Evolutionary conservation across 331 rosid species (phyloP).

Genomic region (Pyrus hybrid): DNA sequence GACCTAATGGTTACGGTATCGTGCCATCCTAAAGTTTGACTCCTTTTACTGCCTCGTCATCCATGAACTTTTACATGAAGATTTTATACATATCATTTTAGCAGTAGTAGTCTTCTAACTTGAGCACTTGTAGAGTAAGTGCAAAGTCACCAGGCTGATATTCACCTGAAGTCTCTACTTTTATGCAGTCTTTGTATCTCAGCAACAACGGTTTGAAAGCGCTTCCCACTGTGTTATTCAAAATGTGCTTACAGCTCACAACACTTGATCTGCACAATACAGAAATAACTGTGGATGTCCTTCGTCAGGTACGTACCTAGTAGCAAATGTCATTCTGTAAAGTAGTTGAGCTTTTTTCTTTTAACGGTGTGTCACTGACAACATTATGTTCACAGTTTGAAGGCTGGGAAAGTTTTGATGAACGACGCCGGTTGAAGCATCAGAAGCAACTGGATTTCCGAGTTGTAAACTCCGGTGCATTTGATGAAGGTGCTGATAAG

Average conservation of each 20-base stretch:
- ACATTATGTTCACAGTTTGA: slow-evolving; percentile 43
- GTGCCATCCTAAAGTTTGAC: too few species aligned
- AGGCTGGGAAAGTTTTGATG: slow-evolving; percentile 82
- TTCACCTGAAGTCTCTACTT: not conserved
- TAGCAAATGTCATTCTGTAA: not conserved
- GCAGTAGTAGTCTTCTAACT: too few species aligned
- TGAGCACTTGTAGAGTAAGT: too few species aligned
- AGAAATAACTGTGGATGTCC: slow-evolving; percentile 69
- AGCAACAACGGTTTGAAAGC: slow-evolving; percentile 70
- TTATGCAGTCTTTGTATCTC: slow-evolving; percentile 61
- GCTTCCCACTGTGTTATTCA: slow-evolving; percentile 66
- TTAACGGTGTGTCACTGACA: not conserved
- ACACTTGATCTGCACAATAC: slow-evolving; percentile 85
- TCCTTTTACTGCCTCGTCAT: too few species aligned
- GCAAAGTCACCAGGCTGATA: not conserved
- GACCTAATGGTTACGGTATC: too few species aligned
- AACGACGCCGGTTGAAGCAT: slow-evolving; percentile 65
- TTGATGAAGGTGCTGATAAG: slow-evolving; percentile 96
- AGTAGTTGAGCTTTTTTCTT: not conserved
- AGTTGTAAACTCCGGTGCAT: slow-evolving; percentile 54
- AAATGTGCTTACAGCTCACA: slow-evolving; percentile 62
- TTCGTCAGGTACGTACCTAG: slow-evolving; percentile 57
- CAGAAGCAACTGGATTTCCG: slow-evolving; percentile 88
- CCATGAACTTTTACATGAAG: too few species aligned
- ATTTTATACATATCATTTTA: too few species aligned